Evolutionary conservation across 2,329 filamentous ascomycete genomes (phyloP), one percentile per base, ranked within the genome.

Genomic region (Xylogone sp.): DNA sequence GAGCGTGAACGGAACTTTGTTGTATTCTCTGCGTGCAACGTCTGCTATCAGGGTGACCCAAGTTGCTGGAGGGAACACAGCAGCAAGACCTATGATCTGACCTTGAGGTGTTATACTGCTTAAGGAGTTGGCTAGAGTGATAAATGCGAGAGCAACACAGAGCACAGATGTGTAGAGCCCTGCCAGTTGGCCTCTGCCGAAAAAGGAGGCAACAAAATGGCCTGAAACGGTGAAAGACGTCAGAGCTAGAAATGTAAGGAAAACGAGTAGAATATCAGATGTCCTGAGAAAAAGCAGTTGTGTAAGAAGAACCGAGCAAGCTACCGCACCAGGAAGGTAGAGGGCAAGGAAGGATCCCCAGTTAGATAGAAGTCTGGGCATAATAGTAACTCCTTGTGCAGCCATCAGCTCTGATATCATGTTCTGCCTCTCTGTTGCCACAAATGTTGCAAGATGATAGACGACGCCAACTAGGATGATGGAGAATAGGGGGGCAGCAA

Each of bases 141-240:
- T 71, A 53, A 87, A 77, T 2, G 81, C 82, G 4, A 86, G 66
- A 5, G 83, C 64, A 45, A 86, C 76, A 1, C 76, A 77, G 13
- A 77, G 67, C 31, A 86, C 81, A 7, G 80, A 79, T n/a, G 79
- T 73, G 1, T 80, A 77, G 52, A 86, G 84, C 21, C 83, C 83
- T 31, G 79, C 83, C 10, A 87, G 72, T 55, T 86, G 82, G 2
- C 83, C 77, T 58, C 81, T 84, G 54, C 73, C 76, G 67, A 86
- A 87, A 59, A 86, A 79, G 16, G 78, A 75, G 1, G 76, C 82
- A 19, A 81, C 77, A 46, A 85, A 80, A 24, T 61, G 58, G 5
- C 56, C 47, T 6, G 56, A 59, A 10, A 44, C 43, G 22, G 59
- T 56, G 1, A 55, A 52, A 4, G 61, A 60, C 10, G 47, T 52